phyloP scores from a whole-genome alignment of 805 yeast species.

The Ogataea ramenticola region DNA sequence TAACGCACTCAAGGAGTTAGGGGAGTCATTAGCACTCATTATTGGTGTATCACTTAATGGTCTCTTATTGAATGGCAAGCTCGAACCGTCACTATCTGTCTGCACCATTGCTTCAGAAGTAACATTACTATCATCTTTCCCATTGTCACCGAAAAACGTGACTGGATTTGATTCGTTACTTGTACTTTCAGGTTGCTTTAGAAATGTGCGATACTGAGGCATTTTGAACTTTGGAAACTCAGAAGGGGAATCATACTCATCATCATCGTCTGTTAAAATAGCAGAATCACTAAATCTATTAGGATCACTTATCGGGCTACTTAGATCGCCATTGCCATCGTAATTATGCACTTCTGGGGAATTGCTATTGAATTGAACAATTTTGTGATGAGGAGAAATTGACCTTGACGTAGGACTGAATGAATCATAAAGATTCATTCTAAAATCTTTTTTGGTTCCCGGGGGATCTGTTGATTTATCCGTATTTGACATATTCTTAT shows the following conservation, averaged over 20 bases:
- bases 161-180: too few species aligned
- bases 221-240: neutral
- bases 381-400: constrained; percentile 10
- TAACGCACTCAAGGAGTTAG: constrained; percentile 22
- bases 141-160: too few species aligned
- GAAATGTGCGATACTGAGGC: neutral
- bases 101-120: constrained; percentile 2
- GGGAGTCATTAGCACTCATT: constrained; percentile 49
- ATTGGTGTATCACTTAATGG: constrained; percentile 75
- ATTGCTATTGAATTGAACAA: constrained; percentile 14
- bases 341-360: constrained; percentile 13
- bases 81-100: neutral
- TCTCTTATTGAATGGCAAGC: constrained; percentile 45
- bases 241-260: constrained; percentile 3
- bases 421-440: neutral
- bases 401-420: constrained; percentile 6
- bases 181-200: neutral
- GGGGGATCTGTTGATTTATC: too few species aligned
- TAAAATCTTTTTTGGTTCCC: too few species aligned
- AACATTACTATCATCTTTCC: neutral
- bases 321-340: constrained; percentile 1
- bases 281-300: constrained; percentile 14
- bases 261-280: constrained; percentile 17
- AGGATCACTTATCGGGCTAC: neutral
- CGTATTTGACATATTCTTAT: too few species aligned